Evolutionary conservation across 1,284 basidiomycete genomes (phyloP), one percentile per base, ranked within the genome.

Genomic region (Lignosus rhinocerotis): DNA sequence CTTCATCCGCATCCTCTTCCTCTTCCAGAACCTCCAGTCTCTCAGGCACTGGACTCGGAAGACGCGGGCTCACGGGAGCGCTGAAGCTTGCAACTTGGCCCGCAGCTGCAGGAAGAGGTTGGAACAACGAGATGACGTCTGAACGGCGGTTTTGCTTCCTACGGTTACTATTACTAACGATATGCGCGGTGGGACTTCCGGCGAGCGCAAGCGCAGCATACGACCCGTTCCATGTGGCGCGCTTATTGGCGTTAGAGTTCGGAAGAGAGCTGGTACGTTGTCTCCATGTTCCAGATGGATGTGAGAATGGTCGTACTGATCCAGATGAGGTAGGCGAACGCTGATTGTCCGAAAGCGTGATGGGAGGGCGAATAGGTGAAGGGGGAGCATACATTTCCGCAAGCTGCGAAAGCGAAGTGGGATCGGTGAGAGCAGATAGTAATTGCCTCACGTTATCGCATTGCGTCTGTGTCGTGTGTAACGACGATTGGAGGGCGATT

Each of bases 301-400:
- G 59, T 14, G 83, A 84, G 44, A 66, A 73, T 6, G 81, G 80
- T 73, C 69, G 64, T 45, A 64, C 53, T 2, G 57, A 51, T 19
- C 33, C 47, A 2, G 59, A 56, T 6, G 56, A 49, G 9, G 82
- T 81, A 21, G 80, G 69, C 2, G 75, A 75, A 21, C 77, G 73
- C 60, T 71, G 68, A 30, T 70, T 55, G 50, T 79, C 76, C 50
- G 62, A 60, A 36, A 73, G 67, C 25, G 66, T 59, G 61, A 80
- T 77, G 9, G 70, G 61, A 6, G 77, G 69, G 55, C 77, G 78
- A 31, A 79, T 70, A 12, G 87, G 85, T 1, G 86, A 88, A 0
- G 89, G 80, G 3, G 91, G 91, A 0, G 88, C 88, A 70, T 93
- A 93, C 90, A 93, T 93, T 72, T 91, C 89, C 3, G 87, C 78